These are phyloP conservation scores for Starmera caribaea DNA, from an alignment of 805 yeast genomes.

Conservation along the genomic window DNA sequence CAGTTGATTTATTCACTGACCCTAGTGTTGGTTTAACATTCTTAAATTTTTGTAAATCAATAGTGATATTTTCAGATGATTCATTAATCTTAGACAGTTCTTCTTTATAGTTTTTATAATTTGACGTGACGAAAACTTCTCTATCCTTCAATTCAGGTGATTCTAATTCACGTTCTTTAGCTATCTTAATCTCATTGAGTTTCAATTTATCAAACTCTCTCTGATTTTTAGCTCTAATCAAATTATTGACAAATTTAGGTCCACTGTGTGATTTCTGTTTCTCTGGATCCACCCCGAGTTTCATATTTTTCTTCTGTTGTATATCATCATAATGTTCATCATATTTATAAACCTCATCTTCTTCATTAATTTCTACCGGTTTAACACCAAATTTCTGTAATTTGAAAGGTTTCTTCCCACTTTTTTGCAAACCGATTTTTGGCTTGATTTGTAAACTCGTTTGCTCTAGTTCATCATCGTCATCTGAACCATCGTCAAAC, in stretches of 20 bases:
- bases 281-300: slow-evolving; percentile 13
- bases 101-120: slow-evolving; percentile 32
- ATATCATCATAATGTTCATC: slow-evolving; percentile 40
- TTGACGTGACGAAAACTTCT: slow-evolving; percentile 38
- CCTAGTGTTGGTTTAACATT: not conserved
- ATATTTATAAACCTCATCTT: slow-evolving; percentile 24
- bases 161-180: slow-evolving; percentile 29
- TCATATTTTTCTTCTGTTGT: slow-evolving; percentile 11
- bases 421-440: not conserved
- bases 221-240: slow-evolving; percentile 33
- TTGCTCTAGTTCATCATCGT: slow-evolving; percentile 1
- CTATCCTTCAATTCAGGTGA: slow-evolving; percentile 27
- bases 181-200: slow-evolving; percentile 27
- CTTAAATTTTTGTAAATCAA: too few species aligned
- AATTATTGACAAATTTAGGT: slow-evolving; percentile 28
- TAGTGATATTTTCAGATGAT: too few species aligned
- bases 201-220: slow-evolving; percentile 37
- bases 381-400: slow-evolving; percentile 1
- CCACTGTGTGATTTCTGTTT: slow-evolving; percentile 8
- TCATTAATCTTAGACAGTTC: slow-evolving; percentile 12
- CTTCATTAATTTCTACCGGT: slow-evolving; percentile 4
- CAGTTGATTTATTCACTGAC: not conserved
- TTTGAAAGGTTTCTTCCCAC: not conserved
- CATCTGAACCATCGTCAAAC: slow-evolving; percentile 4
- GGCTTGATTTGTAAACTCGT: slow-evolving; percentile 1